phyloP scores from a whole-genome alignment of 441 rosid genomes.

The Biscutella laevigata region DNA sequence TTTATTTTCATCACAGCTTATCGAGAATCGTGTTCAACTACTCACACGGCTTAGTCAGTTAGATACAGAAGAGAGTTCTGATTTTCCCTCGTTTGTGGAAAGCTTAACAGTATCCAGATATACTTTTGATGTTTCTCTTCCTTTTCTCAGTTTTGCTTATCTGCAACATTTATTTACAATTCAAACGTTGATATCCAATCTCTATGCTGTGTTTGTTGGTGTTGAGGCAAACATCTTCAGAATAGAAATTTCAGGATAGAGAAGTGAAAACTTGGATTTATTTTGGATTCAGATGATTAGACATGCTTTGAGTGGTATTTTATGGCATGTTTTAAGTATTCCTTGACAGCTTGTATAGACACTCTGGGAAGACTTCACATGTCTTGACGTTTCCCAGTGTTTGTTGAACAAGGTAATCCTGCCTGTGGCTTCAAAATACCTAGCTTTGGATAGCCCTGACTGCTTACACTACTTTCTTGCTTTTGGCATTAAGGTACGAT shows the following conservation, averaged over 20 bases:
- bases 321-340: conserved; percentile 3
- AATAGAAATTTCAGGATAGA: neutral
- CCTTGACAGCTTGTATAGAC: conserved; percentile 47
- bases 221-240: no score
- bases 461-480: conserved; percentile 39
- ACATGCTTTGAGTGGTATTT: neutral
- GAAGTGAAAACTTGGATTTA: no score
- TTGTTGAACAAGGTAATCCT: conserved; percentile 57
- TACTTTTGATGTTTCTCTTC: neutral
- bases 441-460: conserved; percentile 38
- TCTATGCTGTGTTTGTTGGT: neutral
- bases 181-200: neutral
- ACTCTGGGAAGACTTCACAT: conserved; percentile 80
- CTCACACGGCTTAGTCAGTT: conserved; percentile 36
- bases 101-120: conserved; percentile 49
- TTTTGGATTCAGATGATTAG: neutral
- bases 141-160: neutral
- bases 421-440: conserved; percentile 45
- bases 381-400: conserved; percentile 83
- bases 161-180: neutral
- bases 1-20: conserved; percentile 36
- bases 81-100: conserved; percentile 34
- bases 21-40: conserved; percentile 47
- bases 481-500: conserved; percentile 57
- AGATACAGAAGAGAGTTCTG: conserved; percentile 31